These are phyloP conservation scores for Tetrahymena elliotti DNA, from an alignment of 73 alveolate genomes.

Conservation along the genomic window DNA sequence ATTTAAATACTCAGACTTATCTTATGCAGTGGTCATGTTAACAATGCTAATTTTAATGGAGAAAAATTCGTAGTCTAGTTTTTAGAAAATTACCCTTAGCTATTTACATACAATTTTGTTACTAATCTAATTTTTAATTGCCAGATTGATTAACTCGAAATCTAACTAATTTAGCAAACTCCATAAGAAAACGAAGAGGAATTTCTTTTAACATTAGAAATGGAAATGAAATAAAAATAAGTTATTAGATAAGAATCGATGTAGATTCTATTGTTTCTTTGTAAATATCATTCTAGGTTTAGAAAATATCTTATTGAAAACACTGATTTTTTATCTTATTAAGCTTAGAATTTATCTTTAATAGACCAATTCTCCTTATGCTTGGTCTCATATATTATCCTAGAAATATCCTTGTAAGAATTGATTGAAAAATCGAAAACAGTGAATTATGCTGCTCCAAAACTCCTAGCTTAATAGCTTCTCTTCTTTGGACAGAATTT, in stretches of 20 bases:
- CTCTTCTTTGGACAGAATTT: background rate
- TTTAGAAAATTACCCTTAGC: background rate
- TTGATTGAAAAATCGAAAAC: background rate
- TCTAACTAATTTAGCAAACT: background rate
- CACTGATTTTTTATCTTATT: background rate
- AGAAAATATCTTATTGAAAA: background rate
- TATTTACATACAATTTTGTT: background rate
- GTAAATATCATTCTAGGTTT: background rate
- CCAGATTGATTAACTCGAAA: background rate
- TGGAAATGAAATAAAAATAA: background rate
- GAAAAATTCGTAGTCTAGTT: background rate
- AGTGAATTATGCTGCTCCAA: background rate
- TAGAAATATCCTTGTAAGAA: background rate
- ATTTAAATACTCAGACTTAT: background rate
- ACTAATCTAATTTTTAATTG: background rate
- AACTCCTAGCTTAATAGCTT: background rate
- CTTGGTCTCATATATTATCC: background rate
- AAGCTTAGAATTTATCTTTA: background rate
- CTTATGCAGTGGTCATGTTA: background rate
- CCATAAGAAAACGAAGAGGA: background rate
- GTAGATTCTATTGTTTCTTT: background rate
- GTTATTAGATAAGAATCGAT: background rate
- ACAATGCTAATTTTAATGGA: background rate
- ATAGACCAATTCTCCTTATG: background rate
- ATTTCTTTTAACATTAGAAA: background rate